Evolutionary conservation across 805 yeast genomes (phyloP), one percentile per base, ranked within the genome.

Genomic region (Blastobotrys americana): DNA sequence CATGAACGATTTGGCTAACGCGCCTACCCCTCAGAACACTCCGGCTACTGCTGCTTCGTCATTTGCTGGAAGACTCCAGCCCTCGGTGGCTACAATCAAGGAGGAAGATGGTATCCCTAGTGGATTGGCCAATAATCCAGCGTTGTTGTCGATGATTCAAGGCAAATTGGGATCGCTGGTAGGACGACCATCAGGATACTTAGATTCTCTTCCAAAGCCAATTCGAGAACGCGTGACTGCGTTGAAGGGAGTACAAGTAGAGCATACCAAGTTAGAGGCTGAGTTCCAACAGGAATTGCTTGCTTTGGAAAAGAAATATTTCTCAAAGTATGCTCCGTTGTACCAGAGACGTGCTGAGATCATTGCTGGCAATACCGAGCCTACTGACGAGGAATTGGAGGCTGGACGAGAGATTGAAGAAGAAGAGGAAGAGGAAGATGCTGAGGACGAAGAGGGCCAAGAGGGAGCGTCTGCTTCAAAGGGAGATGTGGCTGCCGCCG

Each of bases 1-100:
- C 43, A 61, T 74, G 46, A 83, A 82, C 61, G 86, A 85, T 61
- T 77, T 85, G 53, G 83, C 90, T 51, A 78, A 80, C 58, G 97
- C 98, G 4, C 98, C 98, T 37, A 93, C 98, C 1, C 98, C 98
- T 3, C 98, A 93, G 63, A 93, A 93, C 73, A 93, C 98, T 1
- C 98, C 98, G 13, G 85, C 97, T 3, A 80, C 90, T 28, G 84
- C 82, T 31, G 73, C 86, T 35, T 81, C 89, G 18, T 84, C 80
- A 60, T 69, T 87, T 55, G 63, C 61, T 63, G 78, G 75, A 60
- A 70, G 73, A 45, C 62, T 60, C 23, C 49, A 54, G 61, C 57
- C 55, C 51, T 53, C 64, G 44, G 69, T 80, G 41, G 79, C 86
- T 42, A 86, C 96, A 37, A 85, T 85, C 59, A 74, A 72, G 52